Percentiles rank a stretch among this genome's conserved stretches.
Conservation (phyloP, 768 basidiomycete species). For the Kwoniella europaea region DNA sequence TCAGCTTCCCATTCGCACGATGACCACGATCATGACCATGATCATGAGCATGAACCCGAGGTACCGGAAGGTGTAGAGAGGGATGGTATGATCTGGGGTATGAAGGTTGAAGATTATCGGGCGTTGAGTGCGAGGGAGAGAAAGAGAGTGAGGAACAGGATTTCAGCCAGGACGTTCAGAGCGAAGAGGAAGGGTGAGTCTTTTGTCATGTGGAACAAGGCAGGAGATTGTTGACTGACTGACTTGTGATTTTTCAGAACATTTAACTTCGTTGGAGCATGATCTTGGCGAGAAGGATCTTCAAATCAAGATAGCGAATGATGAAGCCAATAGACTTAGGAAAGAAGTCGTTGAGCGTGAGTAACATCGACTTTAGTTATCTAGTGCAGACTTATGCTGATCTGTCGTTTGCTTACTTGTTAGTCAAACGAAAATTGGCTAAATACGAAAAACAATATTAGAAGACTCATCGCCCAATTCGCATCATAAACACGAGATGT, state of each 20-base stretch:
- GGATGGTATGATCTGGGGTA: slow-evolving; percentile 58
- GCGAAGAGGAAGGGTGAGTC: slow-evolving; percentile 56
- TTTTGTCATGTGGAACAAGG: neutral
- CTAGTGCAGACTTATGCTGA: neutral
- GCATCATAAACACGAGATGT: too few species aligned
- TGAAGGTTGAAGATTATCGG: slow-evolving; percentile 55
- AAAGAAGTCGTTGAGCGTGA: slow-evolving; percentile 44
- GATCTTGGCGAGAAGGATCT: slow-evolving; percentile 42
- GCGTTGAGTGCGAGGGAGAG: slow-evolving; percentile 52
- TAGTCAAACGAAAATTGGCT: slow-evolving; percentile 19
- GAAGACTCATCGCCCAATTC: too few species aligned
- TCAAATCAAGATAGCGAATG: slow-evolving; percentile 41
- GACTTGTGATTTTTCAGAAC: slow-evolving; percentile 33
- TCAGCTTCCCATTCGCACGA: slow-evolving; percentile 23
- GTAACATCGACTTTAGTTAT: neutral
- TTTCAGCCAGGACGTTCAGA: slow-evolving; percentile 56
- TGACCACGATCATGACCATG: slow-evolving; percentile 26
- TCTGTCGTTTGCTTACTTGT: too few species aligned
- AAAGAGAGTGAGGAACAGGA: slow-evolving; percentile 56
- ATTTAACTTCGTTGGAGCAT: slow-evolving; percentile 42
- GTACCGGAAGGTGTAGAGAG: slow-evolving; percentile 53
- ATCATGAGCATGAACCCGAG: slow-evolving; percentile 45
- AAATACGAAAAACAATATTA: slow-evolving; percentile 25
- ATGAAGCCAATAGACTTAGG: slow-evolving; percentile 40
- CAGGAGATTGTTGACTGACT: neutral